Evolutionary conservation across 139 green algal genomes (phyloP).

Genomic region (Picochlorum costavermella): DNA sequence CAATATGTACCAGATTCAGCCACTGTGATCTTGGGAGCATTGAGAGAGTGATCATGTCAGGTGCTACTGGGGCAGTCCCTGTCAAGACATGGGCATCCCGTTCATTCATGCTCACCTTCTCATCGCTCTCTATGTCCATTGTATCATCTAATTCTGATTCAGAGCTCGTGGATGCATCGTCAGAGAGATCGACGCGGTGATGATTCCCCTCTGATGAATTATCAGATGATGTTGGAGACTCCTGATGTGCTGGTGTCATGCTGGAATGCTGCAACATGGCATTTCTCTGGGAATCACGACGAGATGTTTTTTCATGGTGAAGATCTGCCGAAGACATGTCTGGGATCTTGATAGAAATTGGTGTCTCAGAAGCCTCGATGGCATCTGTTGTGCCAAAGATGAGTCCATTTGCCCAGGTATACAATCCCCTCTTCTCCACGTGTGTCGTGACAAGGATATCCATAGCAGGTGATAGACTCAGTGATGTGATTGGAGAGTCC

Average conservation of each 20-base stretch:
- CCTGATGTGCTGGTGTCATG: too few relatives aligned
- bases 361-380: constrained; percentile 20
- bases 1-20: constrained; percentile 77
- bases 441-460: constrained; percentile 93
- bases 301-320: too few relatives aligned
- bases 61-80: constrained; percentile 41
- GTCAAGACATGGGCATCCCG: background rate
- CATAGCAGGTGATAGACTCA: constrained; percentile 63
- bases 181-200: too few relatives aligned
- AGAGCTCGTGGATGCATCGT: background rate
- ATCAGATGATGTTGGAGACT: too few relatives aligned
- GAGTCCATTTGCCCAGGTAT: constrained; percentile 86
- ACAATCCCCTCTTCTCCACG: constrained; percentile 76
- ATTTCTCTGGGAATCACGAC: too few relatives aligned
- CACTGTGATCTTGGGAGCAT: constrained; percentile 84
- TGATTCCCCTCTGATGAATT: too few relatives aligned
- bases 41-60: constrained; percentile 73
- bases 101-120: background rate
- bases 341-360: constrained; percentile 43
- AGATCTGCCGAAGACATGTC: background rate
- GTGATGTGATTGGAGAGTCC: constrained; percentile 56
- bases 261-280: too few relatives aligned
- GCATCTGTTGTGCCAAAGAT: constrained; percentile 51
- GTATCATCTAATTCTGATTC: background rate
- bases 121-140: background rate